phyloP scores from a whole-genome alignment of 257 asterid genomes.

The Rhazya stricta region DNA sequence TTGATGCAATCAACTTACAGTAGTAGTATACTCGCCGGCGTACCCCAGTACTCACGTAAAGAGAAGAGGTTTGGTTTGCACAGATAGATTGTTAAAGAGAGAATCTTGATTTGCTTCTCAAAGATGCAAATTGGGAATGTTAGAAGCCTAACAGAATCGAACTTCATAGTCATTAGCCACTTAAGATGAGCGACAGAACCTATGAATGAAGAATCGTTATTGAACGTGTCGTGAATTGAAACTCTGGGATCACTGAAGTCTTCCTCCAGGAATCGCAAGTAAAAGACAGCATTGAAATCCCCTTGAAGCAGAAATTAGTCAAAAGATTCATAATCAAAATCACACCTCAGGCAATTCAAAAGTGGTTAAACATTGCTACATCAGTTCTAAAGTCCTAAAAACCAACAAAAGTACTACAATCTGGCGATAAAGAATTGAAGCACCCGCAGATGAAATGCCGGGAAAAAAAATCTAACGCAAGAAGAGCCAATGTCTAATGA shows the following conservation, averaged over 20 bases:
- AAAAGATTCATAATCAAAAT: background rate
- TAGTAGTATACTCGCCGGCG: too few species aligned
- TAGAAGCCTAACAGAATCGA: too few species aligned
- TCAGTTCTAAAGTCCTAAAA: background rate
- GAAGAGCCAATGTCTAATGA: background rate
- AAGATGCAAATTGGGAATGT: too few species aligned
- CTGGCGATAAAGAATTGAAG: background rate
- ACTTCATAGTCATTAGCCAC: too few species aligned
- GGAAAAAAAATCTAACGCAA: background rate
- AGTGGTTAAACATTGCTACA: background rate
- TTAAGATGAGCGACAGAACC: background rate
- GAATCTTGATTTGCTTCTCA: too few species aligned
- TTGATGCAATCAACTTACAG: too few species aligned
- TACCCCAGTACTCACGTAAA: too few species aligned
- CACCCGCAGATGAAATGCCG: background rate
- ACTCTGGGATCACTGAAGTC: background rate
- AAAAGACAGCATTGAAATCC: too few species aligned
- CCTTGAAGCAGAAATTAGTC: background rate
- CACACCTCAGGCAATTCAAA: background rate
- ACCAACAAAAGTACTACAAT: background rate
- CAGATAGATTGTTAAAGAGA: too few species aligned
- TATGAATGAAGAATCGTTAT: background rate
- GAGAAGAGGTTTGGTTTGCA: too few species aligned
- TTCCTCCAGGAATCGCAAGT: background rate
- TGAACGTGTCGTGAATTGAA: background rate